Evolutionary conservation across 805 yeast species (phyloP).

Genomic region (Suhomyces xylopsoci): DNA sequence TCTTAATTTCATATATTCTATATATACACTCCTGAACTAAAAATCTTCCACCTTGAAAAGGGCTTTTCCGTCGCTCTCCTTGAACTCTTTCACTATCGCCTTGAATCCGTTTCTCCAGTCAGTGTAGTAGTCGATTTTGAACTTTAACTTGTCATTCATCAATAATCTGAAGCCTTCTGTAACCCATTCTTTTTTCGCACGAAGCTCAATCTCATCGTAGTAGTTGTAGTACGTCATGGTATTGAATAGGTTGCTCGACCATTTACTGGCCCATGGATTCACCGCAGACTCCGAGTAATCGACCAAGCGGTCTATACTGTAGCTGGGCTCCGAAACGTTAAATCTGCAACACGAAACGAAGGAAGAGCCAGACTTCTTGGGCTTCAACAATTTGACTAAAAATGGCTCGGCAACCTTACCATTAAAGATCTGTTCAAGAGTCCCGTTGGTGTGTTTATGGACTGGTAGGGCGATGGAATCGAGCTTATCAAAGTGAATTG

Average conservation of each 20-base stretch:
- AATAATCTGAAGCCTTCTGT: constrained; percentile 29
- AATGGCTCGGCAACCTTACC: constrained; percentile 31
- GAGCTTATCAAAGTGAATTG: constrained; percentile 25
- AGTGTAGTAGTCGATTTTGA: constrained; percentile 26
- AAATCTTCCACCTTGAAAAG: constrained; percentile 39
- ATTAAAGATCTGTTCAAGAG: constrained; percentile 22
- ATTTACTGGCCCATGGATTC: constrained; percentile 35
- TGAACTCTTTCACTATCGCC: constrained; percentile 22
- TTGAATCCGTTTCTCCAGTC: constrained; percentile 41
- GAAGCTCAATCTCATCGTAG: constrained; percentile 30
- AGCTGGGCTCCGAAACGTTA: constrained; percentile 28
- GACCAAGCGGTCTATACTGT: constrained; percentile 28
- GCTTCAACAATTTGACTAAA: constrained; percentile 33
- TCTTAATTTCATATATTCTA: too few species aligned
- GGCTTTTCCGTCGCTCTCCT: constrained; percentile 30
- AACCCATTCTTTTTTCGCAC: constrained; percentile 29
- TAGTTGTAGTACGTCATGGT: constrained; percentile 30
- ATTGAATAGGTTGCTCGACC: constrained; percentile 34
- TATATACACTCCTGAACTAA: constrained; percentile 8
- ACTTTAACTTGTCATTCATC: constrained; percentile 24
- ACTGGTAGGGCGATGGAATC: constrained; percentile 32
- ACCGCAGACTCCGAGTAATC: constrained; percentile 19
- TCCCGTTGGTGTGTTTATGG: constrained; percentile 12
- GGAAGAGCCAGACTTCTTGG: constrained; percentile 30
- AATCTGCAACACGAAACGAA: constrained; percentile 38